Evolutionary conservation across 495 filamentous ascomycete species (phyloP).

Genomic region (Xeromyces bisporus): DNA sequence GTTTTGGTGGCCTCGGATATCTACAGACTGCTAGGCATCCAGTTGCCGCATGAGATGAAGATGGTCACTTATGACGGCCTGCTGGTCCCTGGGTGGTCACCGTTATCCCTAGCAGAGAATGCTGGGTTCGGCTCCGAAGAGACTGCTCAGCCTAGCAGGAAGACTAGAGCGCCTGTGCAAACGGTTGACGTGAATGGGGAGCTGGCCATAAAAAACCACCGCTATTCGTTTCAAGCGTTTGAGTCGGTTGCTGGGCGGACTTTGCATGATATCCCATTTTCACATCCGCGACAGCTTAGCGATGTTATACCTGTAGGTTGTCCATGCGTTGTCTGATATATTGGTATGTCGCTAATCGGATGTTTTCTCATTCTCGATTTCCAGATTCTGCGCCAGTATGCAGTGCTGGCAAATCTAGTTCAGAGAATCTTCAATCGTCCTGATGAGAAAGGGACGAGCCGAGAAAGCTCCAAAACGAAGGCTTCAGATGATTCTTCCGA

Average conservation of each 20-base stretch:
- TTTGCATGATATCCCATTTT: conserved; percentile 60
- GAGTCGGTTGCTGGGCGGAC: conserved; percentile 51
- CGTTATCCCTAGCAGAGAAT: conserved; percentile 9
- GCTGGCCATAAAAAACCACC: conserved; percentile 35
- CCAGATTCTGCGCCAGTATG: conserved; percentile 55
- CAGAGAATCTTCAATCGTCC: conserved; percentile 36
- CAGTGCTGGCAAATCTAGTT: conserved; percentile 46
- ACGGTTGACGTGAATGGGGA: conserved; percentile 21
- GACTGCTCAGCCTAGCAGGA: conserved; percentile 13
- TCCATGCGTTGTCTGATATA: no score
- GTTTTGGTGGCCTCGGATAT: conserved; percentile 49
- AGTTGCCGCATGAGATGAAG: conserved; percentile 35
- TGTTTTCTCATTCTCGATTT: conserved; percentile 2
- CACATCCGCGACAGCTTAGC: conserved; percentile 71
- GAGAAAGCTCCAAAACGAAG: conserved; percentile 1
- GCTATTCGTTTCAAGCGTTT: conserved; percentile 52
- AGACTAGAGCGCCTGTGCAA: conserved; percentile 18
- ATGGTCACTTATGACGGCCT: conserved; percentile 50
- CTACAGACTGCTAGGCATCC: conserved; percentile 41
- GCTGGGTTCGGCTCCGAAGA: conserved; percentile 10
- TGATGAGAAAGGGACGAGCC: conserved; percentile 1
- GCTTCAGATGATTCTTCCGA: not conserved
- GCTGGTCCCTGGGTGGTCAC: conserved; percentile 35
- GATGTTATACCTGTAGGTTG: conserved; percentile 52
- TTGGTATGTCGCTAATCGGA: no score